Percentiles rank a stretch among this genome's conserved stretches.
phyloP scores from a whole-genome alignment of 768 basidiomycete species.

The Arthromyces matolae region DNA sequence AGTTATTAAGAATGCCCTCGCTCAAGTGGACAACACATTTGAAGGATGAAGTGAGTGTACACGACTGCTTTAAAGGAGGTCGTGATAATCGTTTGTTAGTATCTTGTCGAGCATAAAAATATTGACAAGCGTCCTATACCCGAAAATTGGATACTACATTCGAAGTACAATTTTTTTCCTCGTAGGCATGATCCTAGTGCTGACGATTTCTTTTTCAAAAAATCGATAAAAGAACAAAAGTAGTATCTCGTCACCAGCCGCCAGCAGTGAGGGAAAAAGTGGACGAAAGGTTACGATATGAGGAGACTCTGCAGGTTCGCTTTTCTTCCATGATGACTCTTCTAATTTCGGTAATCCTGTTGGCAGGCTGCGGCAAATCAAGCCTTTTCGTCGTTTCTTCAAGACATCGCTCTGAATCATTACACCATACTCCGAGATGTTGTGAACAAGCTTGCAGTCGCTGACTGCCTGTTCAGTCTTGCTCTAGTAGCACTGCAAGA shows the following conservation, averaged over 20 bases:
- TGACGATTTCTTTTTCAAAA: not conserved
- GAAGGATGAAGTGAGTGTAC: slow-evolving; percentile 63
- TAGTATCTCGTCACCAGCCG: slow-evolving; percentile 68
- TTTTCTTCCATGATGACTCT: not conserved
- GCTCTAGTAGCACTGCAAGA: slow-evolving; percentile 73
- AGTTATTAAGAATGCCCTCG: slow-evolving; percentile 65
- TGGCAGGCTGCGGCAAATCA: slow-evolving; percentile 53
- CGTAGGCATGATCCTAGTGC: not conserved
- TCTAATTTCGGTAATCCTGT: not conserved
- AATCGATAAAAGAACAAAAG: slow-evolving; percentile 58
- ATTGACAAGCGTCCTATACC: slow-evolving; percentile 48
- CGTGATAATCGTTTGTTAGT: slow-evolving; percentile 39
- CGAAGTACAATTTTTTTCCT: slow-evolving; percentile 41
- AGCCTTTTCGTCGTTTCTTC: slow-evolving; percentile 66
- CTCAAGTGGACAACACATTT: slow-evolving; percentile 64
- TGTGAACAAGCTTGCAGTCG: slow-evolving; percentile 75
- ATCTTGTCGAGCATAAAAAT: slow-evolving; percentile 74
- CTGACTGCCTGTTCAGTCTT: slow-evolving; percentile 85
- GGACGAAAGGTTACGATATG: slow-evolving; percentile 69
- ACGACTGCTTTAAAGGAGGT: not conserved
- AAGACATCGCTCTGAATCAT: slow-evolving; percentile 61
- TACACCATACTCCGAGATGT: slow-evolving; percentile 72
- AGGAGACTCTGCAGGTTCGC: slow-evolving; percentile 59
- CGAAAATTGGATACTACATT: slow-evolving; percentile 59
- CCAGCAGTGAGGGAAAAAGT: slow-evolving; percentile 60